Evolutionary conservation across 352 stramenopile genomes (phyloP), one percentile per base, ranked within the genome.

Genomic region (Phytophthora syringae): DNA sequence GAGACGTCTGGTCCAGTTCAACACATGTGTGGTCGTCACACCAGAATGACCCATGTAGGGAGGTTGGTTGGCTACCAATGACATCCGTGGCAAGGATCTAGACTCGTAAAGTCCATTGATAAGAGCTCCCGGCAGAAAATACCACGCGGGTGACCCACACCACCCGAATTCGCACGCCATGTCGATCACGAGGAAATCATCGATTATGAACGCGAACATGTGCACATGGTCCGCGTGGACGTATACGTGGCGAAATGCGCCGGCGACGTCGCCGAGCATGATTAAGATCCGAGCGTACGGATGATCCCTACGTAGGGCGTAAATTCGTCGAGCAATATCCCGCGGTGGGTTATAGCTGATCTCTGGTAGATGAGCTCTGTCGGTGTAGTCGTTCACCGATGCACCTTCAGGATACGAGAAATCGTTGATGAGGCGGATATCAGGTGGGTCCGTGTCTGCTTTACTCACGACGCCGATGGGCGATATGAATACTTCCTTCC

Each of bases 371-470:
- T 52, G 2, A 5, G 16, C 16, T 27, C 53, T 27, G n/a, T 61
- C 53, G 4, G 53, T 61, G 25, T 43, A 61, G 24, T 61, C 53
- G 13, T 61, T 61, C 40, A 61, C 53, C 5, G 39, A 53, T 22
- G 42, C 47, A 1, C 16, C 27, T 20, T 40, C 28, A 4, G 40
- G 53, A 42, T 49, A 47, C 2, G 52, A 52, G 24, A 44, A 52
- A 27, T 61, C 53, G 44, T 52, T 61, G 20, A 60, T 50, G 5
- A 36, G 30, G 30, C 30, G 30, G 30, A 36, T 36, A 11, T 12
- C 30, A 11, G 30, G 30, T 18, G 11, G 12, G 1, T 18, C 15
- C 34, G 34, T 16, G 12, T 16, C 34, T 1, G 34, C 13, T 18
- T 40, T 20, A 18, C 15, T 18, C 12, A 40, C 34, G 7, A 40